A percentile compares a stretch with the other conserved stretches of the same genome.
These are phyloP conservation scores for Solanum pimpinellifolium DNA, from an alignment of 257 asterid genomes.

Conservation along the genomic window DNA sequence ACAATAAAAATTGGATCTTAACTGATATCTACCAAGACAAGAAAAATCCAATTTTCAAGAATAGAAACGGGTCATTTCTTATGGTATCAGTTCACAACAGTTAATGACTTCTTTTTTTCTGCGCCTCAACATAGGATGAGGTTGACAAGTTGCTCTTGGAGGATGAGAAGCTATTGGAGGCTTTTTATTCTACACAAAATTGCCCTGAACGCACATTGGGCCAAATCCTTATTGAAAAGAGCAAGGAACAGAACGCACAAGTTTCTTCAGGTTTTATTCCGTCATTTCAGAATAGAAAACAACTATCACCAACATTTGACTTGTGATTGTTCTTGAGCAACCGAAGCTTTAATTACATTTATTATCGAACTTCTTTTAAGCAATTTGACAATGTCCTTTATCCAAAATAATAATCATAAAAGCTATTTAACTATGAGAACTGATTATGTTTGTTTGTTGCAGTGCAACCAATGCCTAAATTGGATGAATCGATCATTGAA, in stretches of 20 bases:
- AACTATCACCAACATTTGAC: neutral
- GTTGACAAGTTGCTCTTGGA: constrained; percentile 35
- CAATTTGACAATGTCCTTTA: neutral
- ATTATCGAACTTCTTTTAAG: neutral
- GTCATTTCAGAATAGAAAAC: neutral
- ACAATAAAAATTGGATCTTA: neutral
- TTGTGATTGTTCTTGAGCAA: neutral
- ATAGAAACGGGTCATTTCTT: neutral
- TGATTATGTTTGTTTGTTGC: constrained; percentile 25
- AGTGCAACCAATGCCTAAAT: constrained; percentile 46
- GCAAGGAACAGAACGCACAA: constrained; percentile 63
- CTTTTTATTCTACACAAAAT: constrained; percentile 52
- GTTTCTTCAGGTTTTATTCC: constrained; percentile 59
- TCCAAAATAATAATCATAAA: neutral
- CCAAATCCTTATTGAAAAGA: constrained; percentile 57
- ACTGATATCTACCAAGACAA: neutral
- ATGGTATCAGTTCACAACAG: neutral
- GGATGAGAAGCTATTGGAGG: constrained; percentile 61
- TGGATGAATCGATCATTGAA: constrained; percentile 69
- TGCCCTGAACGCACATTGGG: constrained; percentile 73
- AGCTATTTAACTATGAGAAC: neutral
- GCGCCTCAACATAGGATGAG: constrained; percentile 28
- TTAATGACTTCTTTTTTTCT: neutral
- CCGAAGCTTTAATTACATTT: neutral
- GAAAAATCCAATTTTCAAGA: neutral